Evolutionary conservation across 2,329 filamentous ascomycete genomes (phyloP).

Genomic region (Clonostachys rhizophaga): DNA sequence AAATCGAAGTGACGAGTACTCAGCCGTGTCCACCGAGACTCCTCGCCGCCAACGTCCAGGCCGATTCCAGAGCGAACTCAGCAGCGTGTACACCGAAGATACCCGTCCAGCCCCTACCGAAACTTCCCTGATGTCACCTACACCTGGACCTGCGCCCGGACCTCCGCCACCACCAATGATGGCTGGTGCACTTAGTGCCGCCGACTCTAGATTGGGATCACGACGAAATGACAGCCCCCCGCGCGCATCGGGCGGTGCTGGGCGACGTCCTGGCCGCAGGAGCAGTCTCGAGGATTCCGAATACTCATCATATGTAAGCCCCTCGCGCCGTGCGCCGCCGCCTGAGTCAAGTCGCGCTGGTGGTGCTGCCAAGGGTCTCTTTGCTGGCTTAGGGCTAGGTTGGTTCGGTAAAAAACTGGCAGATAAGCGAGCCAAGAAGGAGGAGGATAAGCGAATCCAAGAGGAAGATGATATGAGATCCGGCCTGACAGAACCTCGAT

Average conservation of each 20-base stretch:
- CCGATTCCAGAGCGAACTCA: constrained; percentile 44
- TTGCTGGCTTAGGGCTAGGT: constrained; percentile 61
- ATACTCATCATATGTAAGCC: constrained; percentile 57
- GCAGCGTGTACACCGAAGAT: constrained; percentile 39
- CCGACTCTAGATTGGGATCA: constrained; percentile 25
- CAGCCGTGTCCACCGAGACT: constrained; percentile 58
- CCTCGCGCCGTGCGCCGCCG: constrained; percentile 47
- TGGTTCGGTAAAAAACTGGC: constrained; percentile 64
- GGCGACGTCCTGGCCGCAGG: constrained; percentile 30
- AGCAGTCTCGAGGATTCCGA: constrained; percentile 48
- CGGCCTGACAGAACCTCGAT: constrained; percentile 58
- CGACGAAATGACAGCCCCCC: constrained; percentile 38
- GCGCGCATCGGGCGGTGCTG: constrained; percentile 24
- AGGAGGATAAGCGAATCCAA: constrained; percentile 38
- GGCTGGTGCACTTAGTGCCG: constrained; percentile 41
- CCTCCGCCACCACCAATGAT: constrained; percentile 23
- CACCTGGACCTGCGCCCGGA: constrained; percentile 20
- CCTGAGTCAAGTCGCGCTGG: constrained; percentile 36
- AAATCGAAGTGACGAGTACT: constrained; percentile 54
- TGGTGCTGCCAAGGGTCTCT: constrained; percentile 49
- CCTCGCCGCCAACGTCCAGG: constrained; percentile 41
- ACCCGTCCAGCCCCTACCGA: constrained; percentile 14
- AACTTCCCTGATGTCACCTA: constrained; percentile 40
- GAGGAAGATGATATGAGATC: constrained; percentile 52
- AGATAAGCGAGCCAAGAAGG: constrained; percentile 42